Base-by-base conservation (phyloP, 1,284 basidiomycete genomes). In the Rhodofomes roseus region DNA sequence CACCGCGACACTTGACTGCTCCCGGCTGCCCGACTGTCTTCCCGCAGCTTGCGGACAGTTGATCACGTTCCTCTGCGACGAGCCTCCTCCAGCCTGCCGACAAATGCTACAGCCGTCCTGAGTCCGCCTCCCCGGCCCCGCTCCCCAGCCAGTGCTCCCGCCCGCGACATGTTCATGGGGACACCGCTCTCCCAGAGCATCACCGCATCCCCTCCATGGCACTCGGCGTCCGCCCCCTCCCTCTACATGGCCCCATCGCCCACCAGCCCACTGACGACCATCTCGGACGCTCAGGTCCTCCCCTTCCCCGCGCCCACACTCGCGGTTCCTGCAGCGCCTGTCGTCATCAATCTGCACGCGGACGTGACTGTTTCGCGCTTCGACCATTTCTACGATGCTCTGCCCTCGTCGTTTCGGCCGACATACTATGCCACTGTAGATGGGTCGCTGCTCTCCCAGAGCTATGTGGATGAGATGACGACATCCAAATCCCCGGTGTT, bases 371-470 rank as follows among this genome's bases (percentile, higher is more conserved):
- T 87, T 27, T 72, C 77, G 2, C 74, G 85, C 67, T 84, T 79
- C 68, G 58, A 70, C 58, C 69, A 69, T 11, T 83, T 75, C 70
- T 85, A 83, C 66, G 56, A 70, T 34, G 66, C 68, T 1, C 76
- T 81, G 29, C 76, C 82, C 52, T 56, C 70, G 12, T 70, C 77
- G 23, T 86, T 86, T 59, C 71, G 70, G 29, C 83, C 84, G 1
- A 62, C 70, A 16, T 87, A 84, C 67, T 63, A 71, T 29, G 67
- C 80, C n/a, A 75, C 82, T 31, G 64, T 68, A 9, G 86, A 87
- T 67, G 86, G 85, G 25, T 86, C 86, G n/a, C 79, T 88, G 40
- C 63, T 86, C 20, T 76, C 84, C 9, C 68, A 78, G 2, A 75
- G 80, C 1, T 79, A 81, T 64, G 65, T 74, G 22, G 59, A 76